Base-by-base conservation (phyloP, 2,329 filamentous ascomycete species). In the Exophiala calicioides region DNA sequence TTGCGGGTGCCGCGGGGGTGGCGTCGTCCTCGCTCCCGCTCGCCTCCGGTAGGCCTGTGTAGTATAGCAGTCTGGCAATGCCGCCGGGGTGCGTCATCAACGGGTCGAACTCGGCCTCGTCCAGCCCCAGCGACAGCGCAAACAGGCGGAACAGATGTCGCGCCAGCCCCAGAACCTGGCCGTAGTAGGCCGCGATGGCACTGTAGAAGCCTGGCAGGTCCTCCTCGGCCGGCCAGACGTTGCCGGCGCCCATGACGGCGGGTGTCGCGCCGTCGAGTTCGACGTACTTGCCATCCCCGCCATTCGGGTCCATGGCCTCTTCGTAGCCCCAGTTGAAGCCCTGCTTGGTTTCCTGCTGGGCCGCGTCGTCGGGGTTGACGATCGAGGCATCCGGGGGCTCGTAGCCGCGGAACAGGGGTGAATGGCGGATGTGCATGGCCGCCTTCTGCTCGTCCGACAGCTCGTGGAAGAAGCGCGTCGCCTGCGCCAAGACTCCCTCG, bases 71-170 rank as follows among this genome's bases (percentile, higher is more conserved):
- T 5, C 58, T 29, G 6, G 56, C 54, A 23, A 59, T 60, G 2
- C 59, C 60, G 2, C 66, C 78, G 0, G 80, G 80, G 50, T 77
- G 72, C 0, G 70, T 73, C 18, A 75, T 72, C 42, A 79, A 73
- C 2, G 64, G 62, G 48, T 82, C 79, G 57, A 82, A 82, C 42
- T 76, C 75, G 21, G 69, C 58, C 56, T 83, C 79, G 0, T 72
- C 68, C 2, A 82, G 65, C 7, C 71, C 70, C 2, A 84, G 67
- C 4, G 74, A 75, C 3, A 84, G 65, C 0, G 80, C 79, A 55
- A 84, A 80, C 5, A 73, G 64, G 3, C 69, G 66, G 5, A 78
- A 72, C 32, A 84, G 58, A 27, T 68, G 72, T 20, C 80, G 68
- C 1, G 78, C 74, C 1, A 82, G 65, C 0, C 56, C 62, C 12